These are phyloP conservation scores for Trichoderma pleuroti DNA, from an alignment of 2,329 filamentous ascomycete species.

Conservation along the genomic window DNA sequence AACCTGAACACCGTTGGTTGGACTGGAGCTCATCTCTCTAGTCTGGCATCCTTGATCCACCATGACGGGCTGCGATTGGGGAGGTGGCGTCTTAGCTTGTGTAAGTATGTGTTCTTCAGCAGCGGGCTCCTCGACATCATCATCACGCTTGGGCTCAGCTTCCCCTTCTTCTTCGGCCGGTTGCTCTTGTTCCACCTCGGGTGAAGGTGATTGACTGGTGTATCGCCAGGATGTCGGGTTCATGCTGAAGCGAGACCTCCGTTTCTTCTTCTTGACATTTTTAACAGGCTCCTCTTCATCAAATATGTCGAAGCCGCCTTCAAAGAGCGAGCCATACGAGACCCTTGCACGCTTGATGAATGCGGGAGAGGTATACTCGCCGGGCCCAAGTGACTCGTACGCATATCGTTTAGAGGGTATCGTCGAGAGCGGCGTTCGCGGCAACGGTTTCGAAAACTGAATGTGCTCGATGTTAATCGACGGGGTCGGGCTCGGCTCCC, in stretches of 20 bases:
- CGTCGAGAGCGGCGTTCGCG: slow-evolving; percentile 6
- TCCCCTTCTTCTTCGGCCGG: slow-evolving; percentile 25
- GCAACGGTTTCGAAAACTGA: slow-evolving; percentile 6
- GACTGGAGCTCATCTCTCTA: slow-evolving; percentile 29
- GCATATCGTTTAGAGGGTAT: slow-evolving; percentile 34
- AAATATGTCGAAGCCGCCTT: slow-evolving; percentile 63
- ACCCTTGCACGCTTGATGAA: slow-evolving; percentile 70
- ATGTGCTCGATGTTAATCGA: not conserved
- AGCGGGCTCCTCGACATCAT: slow-evolving; percentile 19
- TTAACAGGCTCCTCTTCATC: slow-evolving; percentile 45
- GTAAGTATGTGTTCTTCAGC: slow-evolving; percentile 7
- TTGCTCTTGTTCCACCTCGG: slow-evolving; percentile 50
- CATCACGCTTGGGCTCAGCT: not conserved
- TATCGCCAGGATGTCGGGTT: slow-evolving; percentile 71
- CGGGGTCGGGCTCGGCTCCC: not conserved
- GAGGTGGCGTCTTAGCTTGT: not conserved
- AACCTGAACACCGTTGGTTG: slow-evolving; percentile 29
- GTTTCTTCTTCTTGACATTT: slow-evolving; percentile 69
- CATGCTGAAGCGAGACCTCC: slow-evolving; percentile 66
- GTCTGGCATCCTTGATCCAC: slow-evolving; percentile 38
- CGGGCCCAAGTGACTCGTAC: slow-evolving; percentile 37
- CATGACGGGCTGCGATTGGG: slow-evolving; percentile 30
- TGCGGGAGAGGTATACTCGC: slow-evolving; percentile 71
- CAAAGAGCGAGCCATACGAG: slow-evolving; percentile 65
- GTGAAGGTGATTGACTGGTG: slow-evolving; percentile 66